phyloP scores from a whole-genome alignment of 140 eudicot genomes.

The Flaveria floridana region DNA sequence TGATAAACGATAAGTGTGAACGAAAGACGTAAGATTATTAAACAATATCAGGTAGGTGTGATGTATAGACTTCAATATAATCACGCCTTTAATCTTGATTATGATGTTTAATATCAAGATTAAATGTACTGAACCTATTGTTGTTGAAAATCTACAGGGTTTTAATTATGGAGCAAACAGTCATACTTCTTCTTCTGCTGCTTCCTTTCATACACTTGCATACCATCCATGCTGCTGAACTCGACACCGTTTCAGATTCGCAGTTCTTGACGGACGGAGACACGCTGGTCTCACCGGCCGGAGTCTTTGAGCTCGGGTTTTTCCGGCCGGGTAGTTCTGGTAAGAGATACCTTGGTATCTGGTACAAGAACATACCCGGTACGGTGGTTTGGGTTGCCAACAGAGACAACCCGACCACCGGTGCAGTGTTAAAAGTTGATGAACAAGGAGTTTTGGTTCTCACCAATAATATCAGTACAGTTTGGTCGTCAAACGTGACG shows the following conservation, averaged over 20 bases:
- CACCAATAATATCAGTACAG: not conserved
- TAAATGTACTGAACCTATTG: not conserved
- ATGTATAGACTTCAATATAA: not conserved
- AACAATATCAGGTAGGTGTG: not conserved
- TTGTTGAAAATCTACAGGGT: slow-evolving; percentile 13
- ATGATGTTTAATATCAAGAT: not conserved
- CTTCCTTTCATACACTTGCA: not conserved
- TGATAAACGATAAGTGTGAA: slow-evolving; percentile 6
- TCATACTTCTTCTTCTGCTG: not conserved
- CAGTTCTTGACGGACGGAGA: slow-evolving; percentile 38
- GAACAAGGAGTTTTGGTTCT: slow-evolving; percentile 23
- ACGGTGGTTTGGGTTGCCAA: slow-evolving; percentile 44
- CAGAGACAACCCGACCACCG: slow-evolving; percentile 23
- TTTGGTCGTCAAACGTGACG: slow-evolving; percentile 35
- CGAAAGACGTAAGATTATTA: not conserved
- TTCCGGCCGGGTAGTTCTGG: slow-evolving; percentile 31
- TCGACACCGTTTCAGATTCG: slow-evolving; percentile 18
- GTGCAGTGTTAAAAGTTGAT: slow-evolving; percentile 12
- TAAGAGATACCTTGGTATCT: slow-evolving; percentile 32
- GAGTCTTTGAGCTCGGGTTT: slow-evolving; percentile 36
- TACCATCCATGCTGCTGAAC: slow-evolving; percentile 5
- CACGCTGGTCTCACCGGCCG: slow-evolving; percentile 40
- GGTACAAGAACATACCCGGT: slow-evolving; percentile 29
- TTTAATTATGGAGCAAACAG: slow-evolving; percentile 8
- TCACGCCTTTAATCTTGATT: not conserved